Percentiles rank a stretch among this genome's conserved stretches.
Conservation (phyloP, 2,329 filamentous ascomycete genomes). For the Alternaria alternata region DNA sequence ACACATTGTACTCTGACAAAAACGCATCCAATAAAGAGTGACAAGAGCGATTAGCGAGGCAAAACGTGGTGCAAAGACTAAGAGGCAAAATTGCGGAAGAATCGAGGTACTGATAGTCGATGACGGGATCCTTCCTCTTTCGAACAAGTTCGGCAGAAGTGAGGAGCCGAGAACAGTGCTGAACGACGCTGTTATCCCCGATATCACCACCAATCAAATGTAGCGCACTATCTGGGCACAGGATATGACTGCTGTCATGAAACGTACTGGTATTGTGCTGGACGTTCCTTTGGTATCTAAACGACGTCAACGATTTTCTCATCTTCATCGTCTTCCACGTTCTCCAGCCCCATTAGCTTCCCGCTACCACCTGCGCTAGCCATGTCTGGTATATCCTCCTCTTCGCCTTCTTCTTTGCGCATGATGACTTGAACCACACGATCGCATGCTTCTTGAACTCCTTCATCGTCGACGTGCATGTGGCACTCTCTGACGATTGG, state of each 20-base stretch:
- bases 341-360: constrained; percentile 39
- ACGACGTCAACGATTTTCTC: constrained; percentile 50
- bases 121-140: constrained; percentile 18
- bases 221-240: neutral
- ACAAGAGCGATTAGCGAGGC: neutral
- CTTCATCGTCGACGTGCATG: constrained; percentile 77
- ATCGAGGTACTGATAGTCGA: constrained; percentile 11
- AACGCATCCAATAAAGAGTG: constrained; percentile 5
- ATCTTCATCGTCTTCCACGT: constrained; percentile 47
- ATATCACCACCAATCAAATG: constrained; percentile 24
- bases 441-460: constrained; percentile 84
- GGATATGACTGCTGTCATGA: neutral
- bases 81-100: neutral
- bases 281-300: constrained; percentile 5
- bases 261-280: constrained; percentile 5
- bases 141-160: constrained; percentile 4
- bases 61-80: neutral
- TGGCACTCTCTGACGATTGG: constrained; percentile 89
- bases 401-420: constrained; percentile 74
- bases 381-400: constrained; percentile 52
- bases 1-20: constrained; percentile 4
- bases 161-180: constrained; percentile 21
- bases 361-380: constrained; percentile 31
- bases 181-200: constrained; percentile 17
- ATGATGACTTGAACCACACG: constrained; percentile 88